These are phyloP conservation scores for Lachnellula cervina DNA, from an alignment of 2,329 filamentous ascomycete species.

Conservation along the genomic window DNA sequence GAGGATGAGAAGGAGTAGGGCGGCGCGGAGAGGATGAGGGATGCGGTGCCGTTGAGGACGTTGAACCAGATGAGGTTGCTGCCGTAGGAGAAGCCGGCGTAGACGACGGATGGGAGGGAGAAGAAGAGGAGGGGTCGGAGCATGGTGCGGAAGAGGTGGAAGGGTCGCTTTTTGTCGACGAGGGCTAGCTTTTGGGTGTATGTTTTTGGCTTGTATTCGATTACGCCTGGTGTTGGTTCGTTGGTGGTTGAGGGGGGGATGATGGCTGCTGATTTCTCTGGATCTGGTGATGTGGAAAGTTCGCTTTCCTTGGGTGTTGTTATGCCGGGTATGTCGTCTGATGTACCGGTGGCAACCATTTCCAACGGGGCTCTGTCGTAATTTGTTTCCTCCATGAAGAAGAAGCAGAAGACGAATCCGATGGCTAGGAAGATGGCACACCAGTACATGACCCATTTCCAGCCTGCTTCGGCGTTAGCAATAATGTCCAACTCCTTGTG, in stretches of 20 bases:
- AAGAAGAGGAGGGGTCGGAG: conserved; percentile 29
- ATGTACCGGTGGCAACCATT: conserved; percentile 3
- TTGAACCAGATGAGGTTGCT: conserved; percentile 35
- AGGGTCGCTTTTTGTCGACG: conserved; percentile 21
- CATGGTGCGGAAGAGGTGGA: conserved; percentile 30
- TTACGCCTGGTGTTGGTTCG: neutral
- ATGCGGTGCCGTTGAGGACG: conserved; percentile 34
- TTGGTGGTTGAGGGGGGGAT: neutral
- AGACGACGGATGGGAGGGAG: conserved; percentile 32
- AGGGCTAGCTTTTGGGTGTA: conserved; percentile 26
- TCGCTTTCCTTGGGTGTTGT: conserved; percentile 10
- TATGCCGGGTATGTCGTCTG: conserved; percentile 5
- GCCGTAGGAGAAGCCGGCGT: conserved; percentile 34
- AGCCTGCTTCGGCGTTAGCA: neutral
- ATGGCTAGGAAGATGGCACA: conserved; percentile 48
- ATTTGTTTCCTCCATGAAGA: conserved; percentile 58
- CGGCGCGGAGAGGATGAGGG: conserved; percentile 28
- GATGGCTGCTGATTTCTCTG: conserved; percentile 10
- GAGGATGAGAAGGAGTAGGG: conserved; percentile 35
- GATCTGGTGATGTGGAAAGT: conserved; percentile 7
- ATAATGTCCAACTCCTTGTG: neutral
- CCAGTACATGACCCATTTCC: conserved; percentile 46
- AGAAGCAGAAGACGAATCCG: conserved; percentile 48
- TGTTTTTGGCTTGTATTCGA: conserved; percentile 20
- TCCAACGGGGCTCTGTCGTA: conserved; percentile 22